Evolutionary conservation across 352 stramenopile genomes (phyloP), one percentile per base, ranked within the genome.

Genomic region (Phytophthora syringae): DNA sequence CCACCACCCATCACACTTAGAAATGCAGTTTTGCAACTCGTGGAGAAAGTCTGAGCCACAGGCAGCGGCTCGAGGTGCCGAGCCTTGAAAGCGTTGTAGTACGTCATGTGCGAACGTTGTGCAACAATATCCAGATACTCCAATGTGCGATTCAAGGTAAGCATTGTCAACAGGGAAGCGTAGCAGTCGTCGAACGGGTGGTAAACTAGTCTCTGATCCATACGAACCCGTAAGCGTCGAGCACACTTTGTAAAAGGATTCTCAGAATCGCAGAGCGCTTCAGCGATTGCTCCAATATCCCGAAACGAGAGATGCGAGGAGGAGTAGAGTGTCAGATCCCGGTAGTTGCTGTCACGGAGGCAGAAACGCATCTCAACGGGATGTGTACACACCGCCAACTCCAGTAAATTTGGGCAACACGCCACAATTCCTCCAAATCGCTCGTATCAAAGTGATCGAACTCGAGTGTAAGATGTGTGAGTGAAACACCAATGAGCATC

Each of bases 41-140:
- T 48, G 1, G 54, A 27, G 12, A 74, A 18, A 40, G 45, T 28
- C 13, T 45, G 42, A 4, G n/a, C 37, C 13, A 62, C 43, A 3
- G 66, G 49, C 18, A 74, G 60, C 3, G 49, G 18, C 22, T 70
- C 55, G 12, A 67, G 45, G 22, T 74, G 66, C 16, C 67, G 60
- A 15, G 50, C 22, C 24, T 71, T 70, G 28, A 74, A 64, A 7
- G 39, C 36, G 18, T 70, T 63, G 18, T 56, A 71, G 52, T 64
- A 5, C 16, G 12, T 49, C 54, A 67, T 60, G 27, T 74, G 36
- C 13, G 44, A 22, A 18, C 53, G 42, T 28, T 49, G 24, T 3
- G 43, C 47, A 43, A 71, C 43, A 51, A 74, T 32, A 11, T 74
- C 66, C 10, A 74, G 39, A 60, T 70, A 74, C 20, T 67, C 50